Conservation (phyloP, 306 rosid species). For the Prunus campanulata region DNA sequence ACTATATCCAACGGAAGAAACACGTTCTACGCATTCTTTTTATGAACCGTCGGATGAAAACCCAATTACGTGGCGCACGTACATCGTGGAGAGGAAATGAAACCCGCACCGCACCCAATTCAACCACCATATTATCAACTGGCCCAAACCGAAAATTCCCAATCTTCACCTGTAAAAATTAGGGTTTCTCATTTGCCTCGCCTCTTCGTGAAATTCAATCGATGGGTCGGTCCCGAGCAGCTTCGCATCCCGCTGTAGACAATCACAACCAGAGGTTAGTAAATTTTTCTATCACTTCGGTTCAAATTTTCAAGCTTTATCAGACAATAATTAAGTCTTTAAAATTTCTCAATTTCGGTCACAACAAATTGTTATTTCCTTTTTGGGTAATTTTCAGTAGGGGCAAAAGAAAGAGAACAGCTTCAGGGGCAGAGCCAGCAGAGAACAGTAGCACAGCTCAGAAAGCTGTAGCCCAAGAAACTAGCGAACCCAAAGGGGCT, state of each 20-base stretch:
- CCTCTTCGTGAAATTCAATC: constrained; percentile 5
- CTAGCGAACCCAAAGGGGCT: constrained; percentile 36
- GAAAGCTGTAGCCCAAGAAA: constrained; percentile 28
- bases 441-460: constrained; percentile 15
- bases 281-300: neutral
- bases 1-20: neutral
- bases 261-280: constrained; percentile 39
- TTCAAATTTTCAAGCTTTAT: constrained; percentile 15
- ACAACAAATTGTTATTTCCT: neutral
- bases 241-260: constrained; percentile 27
- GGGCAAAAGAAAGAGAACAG: constrained; percentile 56
- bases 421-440: constrained; percentile 39
- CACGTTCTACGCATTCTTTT: neutral
- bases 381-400: constrained; percentile 26
- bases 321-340: constrained; percentile 17
- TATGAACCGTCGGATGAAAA: neutral
- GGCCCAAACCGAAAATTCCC: constrained; percentile 5
- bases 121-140: neutral
- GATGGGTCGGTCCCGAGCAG: constrained; percentile 55
- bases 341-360: neutral
- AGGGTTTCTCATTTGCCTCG: constrained; percentile 6
- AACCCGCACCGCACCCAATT: neutral
- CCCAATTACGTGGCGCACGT: neutral
- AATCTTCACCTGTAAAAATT: neutral
- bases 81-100: neutral